Base-by-base conservation (phyloP, 345 rosid genomes). In the Citropsis articulata region DNA sequence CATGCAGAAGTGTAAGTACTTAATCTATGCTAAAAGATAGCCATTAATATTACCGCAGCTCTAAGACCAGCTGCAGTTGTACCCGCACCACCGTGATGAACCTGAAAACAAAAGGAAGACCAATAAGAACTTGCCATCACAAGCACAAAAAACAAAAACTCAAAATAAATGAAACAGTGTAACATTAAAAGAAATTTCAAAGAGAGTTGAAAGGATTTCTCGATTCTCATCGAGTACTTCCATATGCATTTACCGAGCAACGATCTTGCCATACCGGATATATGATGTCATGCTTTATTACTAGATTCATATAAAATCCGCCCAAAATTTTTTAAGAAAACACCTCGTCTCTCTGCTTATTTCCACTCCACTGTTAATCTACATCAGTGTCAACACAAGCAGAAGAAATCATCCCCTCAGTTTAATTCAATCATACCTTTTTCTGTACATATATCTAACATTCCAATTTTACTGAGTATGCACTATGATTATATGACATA, bases 61-160 rank as follows among this genome's bases (percentile, higher is more conserved):
- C 84, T 93, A 73, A 97, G 97, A 81, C 98, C 98, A 57, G 99
- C 99, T 81, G 99, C 99, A 28, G 98, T 93, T 79, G 99, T 97
- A 71, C 98, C 98, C 79, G 98, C 98, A 83, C 99, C 98, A 75
- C 99, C 99, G 75, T 94, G 99, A 90, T 96, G 99, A 80, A 96
- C 99, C 98, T 96, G 81, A 84, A 81, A 88, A 69, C 73, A 18
- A 78, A 61, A 66, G 30, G 66, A 69, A 66, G 56, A 66, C 21
- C 27, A 5, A 70, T 25, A 69, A 25, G 72, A 81, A 42, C 4
- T 22, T 31, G 25, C 28, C 30, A 42, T 13, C 38, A 70, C 38
- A 28, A 70, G 35, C 27, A 25, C 2, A 50, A 48, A 38, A n/a
- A 1, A 40, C 30, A 13, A 21, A 28, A 28, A 27, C n/a, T n/a